phyloP scores from a whole-genome alignment of 1,139 yeast genomes.

The Candida dubliniensis region DNA sequence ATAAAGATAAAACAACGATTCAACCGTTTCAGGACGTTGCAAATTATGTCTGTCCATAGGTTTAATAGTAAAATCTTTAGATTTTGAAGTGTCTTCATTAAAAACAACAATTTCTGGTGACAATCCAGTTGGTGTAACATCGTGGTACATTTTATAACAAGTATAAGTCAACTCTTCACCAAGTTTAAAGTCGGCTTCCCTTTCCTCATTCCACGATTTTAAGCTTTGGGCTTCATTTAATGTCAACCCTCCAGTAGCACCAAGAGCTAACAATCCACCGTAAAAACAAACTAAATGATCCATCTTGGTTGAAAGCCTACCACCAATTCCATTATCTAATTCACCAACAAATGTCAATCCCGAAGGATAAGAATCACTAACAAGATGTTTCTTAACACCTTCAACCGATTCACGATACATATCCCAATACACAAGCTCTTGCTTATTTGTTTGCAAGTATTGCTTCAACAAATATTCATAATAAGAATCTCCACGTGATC shows the following conservation, averaged over 20 bases:
- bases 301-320: constrained; percentile 73
- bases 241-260: constrained; percentile 74
- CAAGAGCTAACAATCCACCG: constrained; percentile 87
- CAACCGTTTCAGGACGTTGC: constrained; percentile 95
- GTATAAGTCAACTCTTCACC: constrained; percentile 78
- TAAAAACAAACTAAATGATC: constrained; percentile 92
- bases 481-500: constrained; percentile 91
- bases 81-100: constrained; percentile 40
- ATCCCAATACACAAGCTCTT: constrained; percentile 60
- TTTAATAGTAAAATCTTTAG: constrained; percentile 64
- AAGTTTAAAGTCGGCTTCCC: constrained; percentile 56
- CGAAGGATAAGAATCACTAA: constrained; percentile 61
- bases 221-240: constrained; percentile 40
- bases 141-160: constrained; percentile 80
- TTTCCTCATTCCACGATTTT: constrained; percentile 37
- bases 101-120: constrained; percentile 89
- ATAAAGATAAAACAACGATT: constrained; percentile 78
- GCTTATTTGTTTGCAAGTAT: constrained; percentile 70
- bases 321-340: constrained; percentile 63
- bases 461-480: constrained; percentile 89
- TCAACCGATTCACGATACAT: constrained; percentile 78
- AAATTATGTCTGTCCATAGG: constrained; percentile 76
- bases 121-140: constrained; percentile 66
- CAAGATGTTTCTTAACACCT: constrained; percentile 66
- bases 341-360: constrained; percentile 77